These are phyloP conservation scores for Angophora floribunda DNA, from an alignment of 345 rosid genomes.

Conservation along the genomic window DNA sequence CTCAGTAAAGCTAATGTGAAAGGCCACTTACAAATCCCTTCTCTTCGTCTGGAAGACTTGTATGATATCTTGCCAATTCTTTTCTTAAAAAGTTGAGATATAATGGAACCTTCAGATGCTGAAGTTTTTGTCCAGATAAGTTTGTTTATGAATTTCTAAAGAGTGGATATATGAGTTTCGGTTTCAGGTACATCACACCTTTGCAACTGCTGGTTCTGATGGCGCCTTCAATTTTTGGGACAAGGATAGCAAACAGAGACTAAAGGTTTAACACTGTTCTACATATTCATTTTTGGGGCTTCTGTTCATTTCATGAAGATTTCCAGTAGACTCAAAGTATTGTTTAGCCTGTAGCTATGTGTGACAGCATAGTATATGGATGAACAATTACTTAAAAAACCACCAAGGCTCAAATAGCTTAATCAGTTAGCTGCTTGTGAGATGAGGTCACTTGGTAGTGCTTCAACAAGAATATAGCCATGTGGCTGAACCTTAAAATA, in stretches of 20 bases:
- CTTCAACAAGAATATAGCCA: not conserved
- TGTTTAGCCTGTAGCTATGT: not conserved
- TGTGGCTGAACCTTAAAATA: not conserved
- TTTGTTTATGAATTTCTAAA: not conserved
- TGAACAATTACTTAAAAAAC: not conserved
- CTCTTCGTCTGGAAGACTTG: not conserved
- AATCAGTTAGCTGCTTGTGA: not conserved
- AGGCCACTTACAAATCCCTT: not conserved
- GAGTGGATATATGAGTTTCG: not conserved
- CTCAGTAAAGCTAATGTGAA: not conserved
- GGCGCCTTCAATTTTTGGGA: conserved; percentile 99
- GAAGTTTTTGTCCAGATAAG: not conserved
- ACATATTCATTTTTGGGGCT: not conserved
- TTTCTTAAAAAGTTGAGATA: not conserved
- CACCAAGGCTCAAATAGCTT: not conserved
- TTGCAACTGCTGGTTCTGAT: conserved; percentile 98
- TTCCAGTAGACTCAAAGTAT: not conserved
- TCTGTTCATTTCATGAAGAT: not conserved
- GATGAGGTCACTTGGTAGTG: not conserved
- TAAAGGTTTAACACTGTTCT: conserved; percentile 49
- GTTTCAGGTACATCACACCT: conserved; percentile 79
- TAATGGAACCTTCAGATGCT: not conserved
- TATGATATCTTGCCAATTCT: not conserved
- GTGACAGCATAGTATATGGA: not conserved
- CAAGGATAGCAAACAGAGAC: conserved; percentile 97